phyloP scores from a whole-genome alignment of 331 rosid genomes.

The Prunus yedoensis region DNA sequence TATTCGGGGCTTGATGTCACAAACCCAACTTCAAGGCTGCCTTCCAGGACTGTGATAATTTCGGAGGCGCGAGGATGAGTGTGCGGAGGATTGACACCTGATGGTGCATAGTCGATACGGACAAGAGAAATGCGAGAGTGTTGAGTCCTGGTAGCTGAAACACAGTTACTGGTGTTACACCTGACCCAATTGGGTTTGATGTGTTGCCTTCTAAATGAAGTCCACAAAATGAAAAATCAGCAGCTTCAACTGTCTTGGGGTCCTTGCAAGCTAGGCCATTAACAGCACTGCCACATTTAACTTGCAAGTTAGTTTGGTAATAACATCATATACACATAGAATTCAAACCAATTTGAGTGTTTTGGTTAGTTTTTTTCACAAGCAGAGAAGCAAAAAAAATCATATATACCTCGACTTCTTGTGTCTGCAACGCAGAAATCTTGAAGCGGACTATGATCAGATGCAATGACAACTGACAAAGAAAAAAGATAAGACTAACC shows the following conservation, averaged over 20 bases:
- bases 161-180: slow-evolving; percentile 33
- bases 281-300: slow-evolving; percentile 29
- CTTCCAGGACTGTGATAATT: slow-evolving; percentile 31
- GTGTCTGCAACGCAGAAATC: slow-evolving; percentile 42
- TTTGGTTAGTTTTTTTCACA: neutral
- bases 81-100: slow-evolving; percentile 32
- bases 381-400: neutral
- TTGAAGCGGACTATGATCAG: slow-evolving; percentile 13
- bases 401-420: slow-evolving; percentile 17
- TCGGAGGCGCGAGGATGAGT: slow-evolving; percentile 39
- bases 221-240: slow-evolving; percentile 31
- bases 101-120: slow-evolving; percentile 31
- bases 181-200: slow-evolving; percentile 22
- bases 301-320: neutral
- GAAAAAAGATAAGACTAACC: neutral
- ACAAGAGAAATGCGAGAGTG: slow-evolving; percentile 36
- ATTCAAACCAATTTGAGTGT: neutral
- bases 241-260: slow-evolving; percentile 28
- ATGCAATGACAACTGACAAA: slow-evolving; percentile 7
- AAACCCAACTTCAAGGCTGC: slow-evolving; percentile 39
- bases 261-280: slow-evolving; percentile 44
- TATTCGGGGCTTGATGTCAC: slow-evolving; percentile 38
- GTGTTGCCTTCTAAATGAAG: slow-evolving; percentile 32
- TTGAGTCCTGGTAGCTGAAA: slow-evolving; percentile 39
- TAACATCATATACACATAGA: neutral